Conservation (phyloP, 2,329 filamentous ascomycete genomes). For the Exophiala sp. region DNA sequence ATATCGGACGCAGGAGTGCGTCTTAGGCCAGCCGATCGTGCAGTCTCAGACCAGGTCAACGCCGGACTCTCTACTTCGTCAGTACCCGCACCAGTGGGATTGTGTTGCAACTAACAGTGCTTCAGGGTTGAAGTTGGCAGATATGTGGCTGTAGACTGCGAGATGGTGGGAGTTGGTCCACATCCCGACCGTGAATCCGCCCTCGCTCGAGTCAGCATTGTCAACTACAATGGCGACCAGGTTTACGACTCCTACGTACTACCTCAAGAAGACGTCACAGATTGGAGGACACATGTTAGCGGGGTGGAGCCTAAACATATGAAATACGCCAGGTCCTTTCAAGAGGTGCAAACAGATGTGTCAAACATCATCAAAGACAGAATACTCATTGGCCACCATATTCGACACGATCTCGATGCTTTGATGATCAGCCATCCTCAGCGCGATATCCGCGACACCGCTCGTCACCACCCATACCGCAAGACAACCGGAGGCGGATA, state of each 20-base stretch:
- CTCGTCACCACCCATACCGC: constrained; percentile 70
- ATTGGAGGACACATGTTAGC: constrained; percentile 85
- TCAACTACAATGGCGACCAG: constrained; percentile 90
- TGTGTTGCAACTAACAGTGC: constrained; percentile 16
- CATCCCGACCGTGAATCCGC: constrained; percentile 65
- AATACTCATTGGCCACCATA: constrained; percentile 77
- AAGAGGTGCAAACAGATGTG: constrained; percentile 72
- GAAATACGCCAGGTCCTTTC: constrained; percentile 65
- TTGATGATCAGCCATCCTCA: constrained; percentile 75
- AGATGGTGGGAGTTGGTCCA: constrained; percentile 85
- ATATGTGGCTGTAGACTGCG: constrained; percentile 91
- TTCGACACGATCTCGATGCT: constrained; percentile 72
- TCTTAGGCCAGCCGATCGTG: constrained; percentile 3
- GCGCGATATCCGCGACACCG: constrained; percentile 79
- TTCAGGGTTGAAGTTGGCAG: constrained; percentile 70
- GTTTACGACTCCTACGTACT: constrained; percentile 91
- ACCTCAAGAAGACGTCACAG: constrained; percentile 72
- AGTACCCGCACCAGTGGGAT: not conserved
- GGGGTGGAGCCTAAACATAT: constrained; percentile 76
- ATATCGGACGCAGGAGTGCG: not conserved
- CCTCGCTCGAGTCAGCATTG: constrained; percentile 81
- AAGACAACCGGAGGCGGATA: constrained; percentile 52
- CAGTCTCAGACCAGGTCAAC: constrained; percentile 13
- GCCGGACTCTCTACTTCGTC: constrained; percentile 15
- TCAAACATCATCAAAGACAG: constrained; percentile 65